Percentiles rank a stretch among this genome's conserved stretches.
phyloP scores from a whole-genome alignment of 306 rosid species.

The Fragaria iinumae region DNA sequence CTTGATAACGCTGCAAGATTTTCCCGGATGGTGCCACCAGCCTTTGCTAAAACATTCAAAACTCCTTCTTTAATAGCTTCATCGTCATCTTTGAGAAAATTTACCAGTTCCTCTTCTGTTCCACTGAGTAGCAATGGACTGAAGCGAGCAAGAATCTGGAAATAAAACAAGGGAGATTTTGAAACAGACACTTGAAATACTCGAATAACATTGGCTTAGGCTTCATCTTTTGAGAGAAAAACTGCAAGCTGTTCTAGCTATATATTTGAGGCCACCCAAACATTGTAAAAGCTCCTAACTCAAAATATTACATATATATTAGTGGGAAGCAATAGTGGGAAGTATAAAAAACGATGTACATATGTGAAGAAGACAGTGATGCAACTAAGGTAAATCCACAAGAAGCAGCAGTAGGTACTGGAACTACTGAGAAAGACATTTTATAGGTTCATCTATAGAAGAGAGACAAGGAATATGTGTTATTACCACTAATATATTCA shows the following conservation, averaged over 20 bases:
- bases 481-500: conserved; percentile 87
- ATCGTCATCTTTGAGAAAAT: conserved; percentile 78
- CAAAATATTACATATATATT: conserved; percentile 10
- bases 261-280: not conserved
- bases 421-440: not conserved
- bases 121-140: conserved; percentile 82
- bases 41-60: conserved; percentile 79
- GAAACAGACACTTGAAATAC: not conserved
- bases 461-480: conserved; percentile 21
- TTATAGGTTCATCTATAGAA: not conserved
- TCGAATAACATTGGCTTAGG: not conserved
- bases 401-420: not conserved
- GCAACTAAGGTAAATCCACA: not conserved
- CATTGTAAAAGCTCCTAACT: not conserved
- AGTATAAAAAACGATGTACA: not conserved
- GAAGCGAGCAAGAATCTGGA: conserved; percentile 87
- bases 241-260: conserved; percentile 14
- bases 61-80: conserved; percentile 79
- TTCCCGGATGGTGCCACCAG: conserved; percentile 90
- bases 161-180: not conserved
- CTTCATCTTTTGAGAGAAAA: not conserved
- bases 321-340: conserved; percentile 3
- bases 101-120: conserved; percentile 70
- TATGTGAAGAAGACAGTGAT: not conserved
- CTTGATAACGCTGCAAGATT: conserved; percentile 75